Evolutionary conservation across 768 basidiomycete species (phyloP).

Genomic region (Rhizopogon roseolus): DNA sequence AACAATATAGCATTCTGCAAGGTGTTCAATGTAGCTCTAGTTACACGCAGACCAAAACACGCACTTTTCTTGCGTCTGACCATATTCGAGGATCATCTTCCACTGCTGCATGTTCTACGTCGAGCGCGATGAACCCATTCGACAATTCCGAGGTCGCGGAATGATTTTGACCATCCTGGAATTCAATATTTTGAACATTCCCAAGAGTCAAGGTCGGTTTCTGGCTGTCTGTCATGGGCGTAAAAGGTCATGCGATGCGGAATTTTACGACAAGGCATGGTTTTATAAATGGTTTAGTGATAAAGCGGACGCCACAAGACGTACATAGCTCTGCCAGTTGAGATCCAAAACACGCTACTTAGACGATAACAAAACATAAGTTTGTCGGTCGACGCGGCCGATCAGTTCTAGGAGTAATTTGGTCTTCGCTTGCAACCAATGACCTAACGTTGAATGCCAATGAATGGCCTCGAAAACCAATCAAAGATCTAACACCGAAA

Average conservation of each 20-base stretch:
- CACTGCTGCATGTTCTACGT: conserved; percentile 38
- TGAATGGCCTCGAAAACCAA: too few relatives aligned
- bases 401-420: not conserved
- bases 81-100: conserved; percentile 59
- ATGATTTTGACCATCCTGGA: not conserved
- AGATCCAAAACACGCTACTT: too few relatives aligned
- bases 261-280: not conserved
- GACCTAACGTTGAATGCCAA: too few relatives aligned
- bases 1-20: conserved; percentile 17
- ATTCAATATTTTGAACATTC: not conserved
- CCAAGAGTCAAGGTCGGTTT: not conserved
- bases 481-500: too few relatives aligned
- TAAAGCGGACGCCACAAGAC: not conserved
- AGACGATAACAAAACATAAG: not conserved
- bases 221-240: conserved; percentile 2
- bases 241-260: not conserved
- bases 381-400: not conserved
- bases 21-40: not conserved
- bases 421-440: too few relatives aligned
- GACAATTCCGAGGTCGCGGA: not conserved
- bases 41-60: not conserved
- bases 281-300: not conserved
- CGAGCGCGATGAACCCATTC: conserved; percentile 6
- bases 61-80: conserved; percentile 51
- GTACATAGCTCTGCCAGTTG: not conserved